phyloP scores from a whole-genome alignment of 768 basidiomycete species.

The Mycena kentingensis region DNA sequence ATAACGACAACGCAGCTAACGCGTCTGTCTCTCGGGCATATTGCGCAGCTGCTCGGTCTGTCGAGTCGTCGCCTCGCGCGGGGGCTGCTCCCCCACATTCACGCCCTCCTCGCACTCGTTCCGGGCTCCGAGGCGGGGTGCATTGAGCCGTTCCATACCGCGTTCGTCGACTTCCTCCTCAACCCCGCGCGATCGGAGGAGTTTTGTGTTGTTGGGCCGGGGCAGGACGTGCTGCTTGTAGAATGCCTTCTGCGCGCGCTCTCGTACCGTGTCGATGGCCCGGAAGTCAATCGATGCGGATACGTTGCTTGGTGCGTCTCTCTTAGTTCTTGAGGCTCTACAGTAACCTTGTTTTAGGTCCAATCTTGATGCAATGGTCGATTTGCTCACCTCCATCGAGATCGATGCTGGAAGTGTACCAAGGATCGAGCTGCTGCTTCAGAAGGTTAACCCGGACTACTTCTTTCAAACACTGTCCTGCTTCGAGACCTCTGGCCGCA shows the following conservation, averaged over 20 bases:
- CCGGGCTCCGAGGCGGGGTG: background rate
- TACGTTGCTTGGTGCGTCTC: slow-evolving; percentile 17
- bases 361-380: slow-evolving; percentile 15
- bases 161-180: slow-evolving; percentile 16
- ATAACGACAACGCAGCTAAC: slow-evolving; percentile 10
- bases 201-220: slow-evolving; percentile 9
- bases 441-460: slow-evolving; percentile 18
- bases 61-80: slow-evolving; percentile 1
- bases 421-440: slow-evolving; percentile 4
- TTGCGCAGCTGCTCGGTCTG: slow-evolving; percentile 14
- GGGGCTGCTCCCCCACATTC: slow-evolving; percentile 6
- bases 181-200: slow-evolving; percentile 9
- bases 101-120: slow-evolving; percentile 4
- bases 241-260: slow-evolving; percentile 13
- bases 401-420: background rate
- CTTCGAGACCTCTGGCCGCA: slow-evolving; percentile 6
- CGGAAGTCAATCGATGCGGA: slow-evolving; percentile 11
- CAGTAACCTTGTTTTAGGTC: slow-evolving; percentile 4
- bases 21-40: slow-evolving; percentile 4
- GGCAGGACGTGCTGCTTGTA: slow-evolving; percentile 5
- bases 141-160: slow-evolving; percentile 1
- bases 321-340: background rate
- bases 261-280: slow-evolving; percentile 9
- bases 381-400: slow-evolving; percentile 14
- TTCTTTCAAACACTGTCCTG: slow-evolving; percentile 16